A percentile compares a stretch with the other conserved stretches of the same genome.
These are phyloP conservation scores for Cordia subcordata DNA, from an alignment of 257 asterid genomes.

Conservation along the genomic window DNA sequence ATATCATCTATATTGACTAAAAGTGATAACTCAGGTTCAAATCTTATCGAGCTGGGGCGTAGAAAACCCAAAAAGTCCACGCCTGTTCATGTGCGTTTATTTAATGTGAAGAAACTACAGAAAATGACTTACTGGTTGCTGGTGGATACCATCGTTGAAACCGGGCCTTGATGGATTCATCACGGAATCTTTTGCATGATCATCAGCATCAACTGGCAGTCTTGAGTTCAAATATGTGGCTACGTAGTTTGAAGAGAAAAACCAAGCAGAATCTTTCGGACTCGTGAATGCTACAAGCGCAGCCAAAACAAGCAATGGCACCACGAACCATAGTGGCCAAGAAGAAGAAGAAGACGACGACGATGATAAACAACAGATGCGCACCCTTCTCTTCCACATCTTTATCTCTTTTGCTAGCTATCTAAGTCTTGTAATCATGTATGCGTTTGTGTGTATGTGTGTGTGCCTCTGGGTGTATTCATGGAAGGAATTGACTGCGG, in stretches of 20 bases:
- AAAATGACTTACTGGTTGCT: no score
- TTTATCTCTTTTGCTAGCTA: no score
- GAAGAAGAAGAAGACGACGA: conserved; percentile 3
- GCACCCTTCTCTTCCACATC: neutral
- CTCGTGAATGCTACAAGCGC: conserved; percentile 13
- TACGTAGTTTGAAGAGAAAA: neutral
- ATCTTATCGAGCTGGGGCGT: no score
- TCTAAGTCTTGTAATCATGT: neutral
- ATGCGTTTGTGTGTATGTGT: neutral
- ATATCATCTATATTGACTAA: no score
- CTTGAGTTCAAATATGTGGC: neutral
- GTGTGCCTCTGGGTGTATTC: neutral
- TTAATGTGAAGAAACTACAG: no score
- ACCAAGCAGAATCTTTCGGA: conserved; percentile 8
- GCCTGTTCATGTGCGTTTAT: no score
- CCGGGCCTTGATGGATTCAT: no score
- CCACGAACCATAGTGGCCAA: conserved; percentile 15
- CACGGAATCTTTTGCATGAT: no score
- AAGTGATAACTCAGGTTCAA: no score
- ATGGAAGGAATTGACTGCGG: conserved; percentile 27
- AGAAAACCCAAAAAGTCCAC: no score
- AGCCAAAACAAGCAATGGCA: conserved; percentile 15
- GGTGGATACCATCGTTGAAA: no score
- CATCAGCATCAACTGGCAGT: neutral
- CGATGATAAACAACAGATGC: no score